Base-by-base conservation (phyloP, 2,329 filamentous ascomycete species). In the Metarhizium humberi region DNA sequence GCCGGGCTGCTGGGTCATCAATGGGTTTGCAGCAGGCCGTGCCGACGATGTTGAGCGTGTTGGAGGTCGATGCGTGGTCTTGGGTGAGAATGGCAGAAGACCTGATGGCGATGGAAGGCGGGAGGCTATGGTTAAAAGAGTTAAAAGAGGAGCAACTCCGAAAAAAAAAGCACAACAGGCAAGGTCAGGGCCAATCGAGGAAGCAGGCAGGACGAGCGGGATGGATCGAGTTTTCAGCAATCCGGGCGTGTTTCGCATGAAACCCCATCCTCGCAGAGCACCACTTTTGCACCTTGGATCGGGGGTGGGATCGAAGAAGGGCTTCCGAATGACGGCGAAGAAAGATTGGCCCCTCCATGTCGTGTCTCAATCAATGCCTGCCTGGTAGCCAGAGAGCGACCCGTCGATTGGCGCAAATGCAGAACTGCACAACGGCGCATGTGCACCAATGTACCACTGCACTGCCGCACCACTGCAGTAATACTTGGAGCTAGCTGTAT, bases 281-380 rank as follows among this genome's bases (percentile, higher is more conserved):
- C 45, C 25, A 46, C 43, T 46, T 25, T 46, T 11, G n/a, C 43
- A 25, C 20, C 13, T 46, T 46, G 20, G 67, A 70, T 70, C 67
- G 67, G 68, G 64, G 55, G 38, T 34, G 14, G 50, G 63, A 70
- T 69, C 67, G 67, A 69, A 59, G 64, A 61, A 63, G 58, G 50
- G 55, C 50, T 52, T 46, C 48, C 46, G 64, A 61, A 62, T 58
- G 53, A 57, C 45, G 55, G 55, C 55, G 38, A 53, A n/a, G 46
- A 40, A 40, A 40, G 38, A 40, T 40, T 40, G 13, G 38, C 38
- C 8, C 38, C 38, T 40, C 13, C 38, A 14, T 40, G 38, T 40
- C 13, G 38, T 40, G 38, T 40, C 38, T 40, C 14, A 42, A 55
- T 7, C 46, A 13, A n/a, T 34, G 32, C 32, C 32, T 34, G 32